Conservation (phyloP, 805 yeast species). For the Yarrowia sp. region DNA sequence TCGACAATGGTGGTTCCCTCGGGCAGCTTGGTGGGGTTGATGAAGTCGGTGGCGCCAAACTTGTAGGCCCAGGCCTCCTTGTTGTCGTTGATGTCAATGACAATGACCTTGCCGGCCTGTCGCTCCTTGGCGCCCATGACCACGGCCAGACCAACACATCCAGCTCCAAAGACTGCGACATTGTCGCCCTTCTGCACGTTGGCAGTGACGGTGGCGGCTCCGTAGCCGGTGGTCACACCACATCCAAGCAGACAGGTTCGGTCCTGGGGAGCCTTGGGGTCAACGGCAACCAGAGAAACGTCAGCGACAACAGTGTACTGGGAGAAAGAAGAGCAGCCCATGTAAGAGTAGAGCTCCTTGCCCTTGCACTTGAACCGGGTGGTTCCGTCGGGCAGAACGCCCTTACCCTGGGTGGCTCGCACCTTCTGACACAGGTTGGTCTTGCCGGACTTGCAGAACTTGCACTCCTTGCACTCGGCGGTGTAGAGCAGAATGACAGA, state of each 20-base stretch:
- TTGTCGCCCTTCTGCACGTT: constrained; percentile 86
- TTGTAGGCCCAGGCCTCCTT: constrained; percentile 82
- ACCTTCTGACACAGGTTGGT: constrained; percentile 95
- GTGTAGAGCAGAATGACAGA: constrained; percentile 92
- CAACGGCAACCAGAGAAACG: constrained; percentile 90
- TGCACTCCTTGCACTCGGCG: constrained; percentile 94
- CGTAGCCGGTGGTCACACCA: constrained; percentile 98
- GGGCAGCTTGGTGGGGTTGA: constrained; percentile 77
- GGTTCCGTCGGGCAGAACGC: constrained; percentile 99
- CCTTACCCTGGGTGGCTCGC: constrained; percentile 97
- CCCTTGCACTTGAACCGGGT: constrained; percentile 77
- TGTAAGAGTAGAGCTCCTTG: constrained; percentile 79
- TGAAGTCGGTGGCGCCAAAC: constrained; percentile 94
- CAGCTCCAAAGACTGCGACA: constrained; percentile 96
- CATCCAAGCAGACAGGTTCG: constrained; percentile 93
- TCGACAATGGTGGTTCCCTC: constrained; percentile 77
- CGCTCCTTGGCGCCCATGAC: constrained; percentile 90
- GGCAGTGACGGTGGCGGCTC: constrained; percentile 95
- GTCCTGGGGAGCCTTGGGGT: constrained; percentile 78
- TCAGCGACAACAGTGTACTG: constrained; percentile 98
- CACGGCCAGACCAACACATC: constrained; percentile 94
- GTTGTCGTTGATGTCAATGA: constrained; percentile 79
- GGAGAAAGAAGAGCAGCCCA: constrained; percentile 98
- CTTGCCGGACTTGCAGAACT: constrained; percentile 91
- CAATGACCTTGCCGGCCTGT: constrained; percentile 74